Base-by-base conservation (phyloP, 148 eudicot genomes). In the Selenicereus undatus region DNA sequence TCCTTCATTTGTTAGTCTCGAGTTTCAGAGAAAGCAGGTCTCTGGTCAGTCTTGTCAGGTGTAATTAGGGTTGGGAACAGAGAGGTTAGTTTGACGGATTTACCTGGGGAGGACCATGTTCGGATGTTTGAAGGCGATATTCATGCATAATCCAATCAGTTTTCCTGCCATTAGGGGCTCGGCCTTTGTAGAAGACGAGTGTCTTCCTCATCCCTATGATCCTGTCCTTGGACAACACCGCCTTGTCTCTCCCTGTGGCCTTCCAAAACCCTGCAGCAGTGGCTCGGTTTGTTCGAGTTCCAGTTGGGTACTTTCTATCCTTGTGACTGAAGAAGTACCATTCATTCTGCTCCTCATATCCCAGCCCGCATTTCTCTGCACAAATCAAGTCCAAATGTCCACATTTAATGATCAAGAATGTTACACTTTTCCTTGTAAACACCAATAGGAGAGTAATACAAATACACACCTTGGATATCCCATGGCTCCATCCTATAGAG, bases 321-420 rank as follows among this genome's bases (percentile, higher is more conserved):
- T 95, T 95, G 91, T 95, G 93, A 72, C 99, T 95, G 80, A 95
- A 95, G 84, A 95, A 95, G 78, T 93, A 95, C 99, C 99, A 95
- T 70, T 93, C 97, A 52, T 80, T 95, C 36, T 91, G 94, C 58
- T 90, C 96, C 22, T 88, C 86, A 36, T 89, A 91, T 24, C 94
- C 95, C 62, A 89, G 75, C 71, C 86, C 89, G 86, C 98, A 95
- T 76, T 83, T 91, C 30, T 89, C 98, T 95, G 86, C 81, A 62
- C 70, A 65, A 77, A 76, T 13, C 39, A 45, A 74, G 26, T 80
- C 51, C 69, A 54, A 39, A 76, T 0, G 10, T 29, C 11, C 10
- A 45, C 18, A 24, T 29, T 75, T 29, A 51, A 8, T 52, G 7
- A 54, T 2, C 21, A n/a, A 36, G 14, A 56, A 16, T 16, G 22